Percentiles rank a stretch among this genome's conserved stretches.
These are phyloP conservation scores for Fusarium graminum DNA, from an alignment of 2,329 filamentous ascomycete species.

Conservation along the genomic window DNA sequence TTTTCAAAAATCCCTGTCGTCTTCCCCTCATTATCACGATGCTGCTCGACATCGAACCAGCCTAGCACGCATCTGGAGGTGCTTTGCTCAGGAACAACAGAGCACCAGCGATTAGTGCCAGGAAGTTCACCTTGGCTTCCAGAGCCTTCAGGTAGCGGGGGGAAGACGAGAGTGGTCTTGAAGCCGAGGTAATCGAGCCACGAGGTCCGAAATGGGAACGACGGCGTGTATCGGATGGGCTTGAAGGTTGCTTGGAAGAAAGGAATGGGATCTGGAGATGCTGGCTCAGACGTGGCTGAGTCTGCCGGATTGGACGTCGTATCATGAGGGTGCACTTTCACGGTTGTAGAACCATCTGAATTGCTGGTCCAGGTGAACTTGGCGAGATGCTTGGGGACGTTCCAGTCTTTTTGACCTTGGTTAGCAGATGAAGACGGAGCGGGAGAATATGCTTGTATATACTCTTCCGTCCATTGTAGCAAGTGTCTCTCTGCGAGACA, in stretches of 20 bases:
- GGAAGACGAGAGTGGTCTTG: constrained; percentile 60
- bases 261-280: constrained; percentile 51
- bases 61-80: constrained; percentile 54
- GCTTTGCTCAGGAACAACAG: constrained; percentile 52
- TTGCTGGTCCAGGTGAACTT: constrained; percentile 61
- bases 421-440: constrained; percentile 8
- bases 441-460: constrained; percentile 35
- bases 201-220: constrained; percentile 59
- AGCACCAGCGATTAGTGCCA: constrained; percentile 62
- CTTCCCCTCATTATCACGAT: constrained; percentile 46
- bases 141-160: constrained; percentile 60
- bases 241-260: constrained; percentile 63
- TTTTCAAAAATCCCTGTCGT: constrained; percentile 52
- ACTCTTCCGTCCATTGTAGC: constrained; percentile 67
- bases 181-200: constrained; percentile 58
- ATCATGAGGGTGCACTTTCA: constrained; percentile 63
- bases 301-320: constrained; percentile 38
- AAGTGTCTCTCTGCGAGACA: constrained; percentile 65
- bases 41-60: constrained; percentile 63
- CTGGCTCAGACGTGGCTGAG: constrained; percentile 50
- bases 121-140: constrained; percentile 58
- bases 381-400: constrained; percentile 68
- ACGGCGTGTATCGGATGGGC: constrained; percentile 57
- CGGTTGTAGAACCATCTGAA: constrained; percentile 53
- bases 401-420: constrained; percentile 59